Conservation (phyloP, 1,284 basidiomycete genomes). For the Apiotrichum akiyoshidainum region DNA sequence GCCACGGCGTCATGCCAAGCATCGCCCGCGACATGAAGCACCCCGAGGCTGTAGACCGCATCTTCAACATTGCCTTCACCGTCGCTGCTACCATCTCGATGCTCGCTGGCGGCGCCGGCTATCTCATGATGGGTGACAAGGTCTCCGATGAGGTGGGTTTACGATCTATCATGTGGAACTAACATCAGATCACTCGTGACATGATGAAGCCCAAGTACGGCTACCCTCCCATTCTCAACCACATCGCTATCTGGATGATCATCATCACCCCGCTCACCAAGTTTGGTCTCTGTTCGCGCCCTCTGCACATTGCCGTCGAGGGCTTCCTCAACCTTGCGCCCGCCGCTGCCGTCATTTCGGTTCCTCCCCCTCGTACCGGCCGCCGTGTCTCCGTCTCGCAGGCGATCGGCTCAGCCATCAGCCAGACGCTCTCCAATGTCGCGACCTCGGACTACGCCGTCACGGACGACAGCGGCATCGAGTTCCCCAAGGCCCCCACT, state of each 20-base stretch:
- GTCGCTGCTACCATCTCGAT: conserved; percentile 71
- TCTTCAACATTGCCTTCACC: conserved; percentile 43
- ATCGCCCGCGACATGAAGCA: conserved; percentile 86
- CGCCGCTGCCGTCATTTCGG: conserved; percentile 29
- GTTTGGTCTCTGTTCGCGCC: conserved; percentile 79
- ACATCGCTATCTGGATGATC: conserved; percentile 80
- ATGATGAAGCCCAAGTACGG: conserved; percentile 67
- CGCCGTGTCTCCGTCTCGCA: conserved; percentile 1
- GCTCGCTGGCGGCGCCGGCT: conserved; percentile 78
- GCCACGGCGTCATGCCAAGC: conserved; percentile 88
- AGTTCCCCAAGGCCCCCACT: conserved; percentile 9
- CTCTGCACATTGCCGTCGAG: conserved; percentile 78
- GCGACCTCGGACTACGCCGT: conserved; percentile 16
- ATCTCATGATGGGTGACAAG: conserved; percentile 80
- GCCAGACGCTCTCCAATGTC: conserved; percentile 8
- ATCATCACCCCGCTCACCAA: conserved; percentile 85
- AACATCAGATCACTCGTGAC: conserved; percentile 69
- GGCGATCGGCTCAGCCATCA: conserved; percentile 13
- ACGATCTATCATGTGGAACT: too few species aligned
- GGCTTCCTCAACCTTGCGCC: conserved; percentile 63
- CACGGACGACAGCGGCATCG: conserved; percentile 3
- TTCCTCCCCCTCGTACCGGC: neutral
- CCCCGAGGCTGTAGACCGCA: conserved; percentile 72
- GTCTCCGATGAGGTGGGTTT: conserved; percentile 66
- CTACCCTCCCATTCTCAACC: conserved; percentile 71